Conservation (phyloP, 2,329 filamentous ascomycete species). For the Aspergillus unguis region DNA sequence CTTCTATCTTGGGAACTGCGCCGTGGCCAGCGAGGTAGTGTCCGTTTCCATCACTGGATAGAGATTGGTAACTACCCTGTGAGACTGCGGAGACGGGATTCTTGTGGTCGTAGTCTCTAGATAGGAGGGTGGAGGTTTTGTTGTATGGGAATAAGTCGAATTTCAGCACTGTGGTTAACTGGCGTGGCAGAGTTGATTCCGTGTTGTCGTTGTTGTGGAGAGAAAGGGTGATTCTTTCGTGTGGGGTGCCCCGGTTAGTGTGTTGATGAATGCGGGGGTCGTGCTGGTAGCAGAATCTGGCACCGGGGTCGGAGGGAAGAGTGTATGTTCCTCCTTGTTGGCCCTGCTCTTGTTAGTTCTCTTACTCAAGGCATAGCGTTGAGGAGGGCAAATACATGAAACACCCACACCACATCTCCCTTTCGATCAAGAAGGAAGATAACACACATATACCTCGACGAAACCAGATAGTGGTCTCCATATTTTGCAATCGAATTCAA, state of each 20-base stretch:
- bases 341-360: slow-evolving; percentile 14
- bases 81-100: slow-evolving; percentile 23
- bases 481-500: slow-evolving; percentile 24
- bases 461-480: slow-evolving; percentile 22
- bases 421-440: slow-evolving; percentile 22
- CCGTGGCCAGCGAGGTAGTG: slow-evolving; percentile 32
- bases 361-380: no score
- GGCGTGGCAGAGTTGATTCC: slow-evolving; percentile 7
- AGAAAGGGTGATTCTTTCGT: slow-evolving; percentile 22
- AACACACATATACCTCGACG: slow-evolving; percentile 22
- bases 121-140: slow-evolving; percentile 17
- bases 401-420: slow-evolving; percentile 26
- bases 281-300: slow-evolving; percentile 25
- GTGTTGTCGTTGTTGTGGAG: slow-evolving; percentile 31
- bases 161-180: neutral
- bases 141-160: slow-evolving; percentile 19
- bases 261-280: slow-evolving; percentile 27
- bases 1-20: slow-evolving; percentile 31
- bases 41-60: slow-evolving; percentile 15
- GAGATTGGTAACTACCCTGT: slow-evolving; percentile 25
- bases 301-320: neutral
- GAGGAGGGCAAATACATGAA: slow-evolving; percentile 18
- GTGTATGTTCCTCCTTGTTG: slow-evolving; percentile 18
- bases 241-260: slow-evolving; percentile 14
- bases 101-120: slow-evolving; percentile 19